phyloP scores from a whole-genome alignment of 1,139 yeast genomes.

The Arxiozyma heterogenica region DNA sequence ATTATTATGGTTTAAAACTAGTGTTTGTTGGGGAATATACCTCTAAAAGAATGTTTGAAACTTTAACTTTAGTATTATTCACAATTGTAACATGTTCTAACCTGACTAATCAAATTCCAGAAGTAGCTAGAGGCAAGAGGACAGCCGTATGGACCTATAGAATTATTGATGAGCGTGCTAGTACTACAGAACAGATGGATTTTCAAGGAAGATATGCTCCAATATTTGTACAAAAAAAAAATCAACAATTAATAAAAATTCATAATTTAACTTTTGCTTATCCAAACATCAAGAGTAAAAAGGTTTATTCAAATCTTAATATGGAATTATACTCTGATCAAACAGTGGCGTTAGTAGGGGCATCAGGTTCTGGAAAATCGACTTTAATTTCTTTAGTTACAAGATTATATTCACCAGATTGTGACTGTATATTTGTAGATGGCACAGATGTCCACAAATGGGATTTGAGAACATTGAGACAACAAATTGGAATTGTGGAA shows the following conservation, averaged over 20 bases:
- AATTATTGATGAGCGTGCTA: conserved; percentile 31
- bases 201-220: conserved; percentile 15
- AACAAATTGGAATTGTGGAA: conserved; percentile 53
- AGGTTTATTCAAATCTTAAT: conserved; percentile 34
- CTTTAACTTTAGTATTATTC: conserved; percentile 63
- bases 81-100: conserved; percentile 58
- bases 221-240: conserved; percentile 15
- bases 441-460: conserved; percentile 40
- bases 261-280: conserved; percentile 43
- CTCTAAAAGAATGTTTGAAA: conserved; percentile 50
- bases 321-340: conserved; percentile 40
- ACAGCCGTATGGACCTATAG: conserved; percentile 50
- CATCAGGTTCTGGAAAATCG: conserved; percentile 76
- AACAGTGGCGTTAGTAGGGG: conserved; percentile 59
- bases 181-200: conserved; percentile 4
- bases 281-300: conserved; percentile 27
- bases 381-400: conserved; percentile 49
- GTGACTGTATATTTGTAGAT: conserved; percentile 34
- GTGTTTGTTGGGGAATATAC: conserved; percentile 50
- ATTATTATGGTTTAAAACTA: conserved; percentile 69
- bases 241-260: conserved; percentile 32
- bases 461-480: conserved; percentile 43
- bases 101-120: conserved; percentile 59
- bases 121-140: conserved; percentile 65
- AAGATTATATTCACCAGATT: conserved; percentile 39